Evolutionary conservation across 116 monocot species (phyloP).

Genomic region (Phalaenopsis hybrid): DNA sequence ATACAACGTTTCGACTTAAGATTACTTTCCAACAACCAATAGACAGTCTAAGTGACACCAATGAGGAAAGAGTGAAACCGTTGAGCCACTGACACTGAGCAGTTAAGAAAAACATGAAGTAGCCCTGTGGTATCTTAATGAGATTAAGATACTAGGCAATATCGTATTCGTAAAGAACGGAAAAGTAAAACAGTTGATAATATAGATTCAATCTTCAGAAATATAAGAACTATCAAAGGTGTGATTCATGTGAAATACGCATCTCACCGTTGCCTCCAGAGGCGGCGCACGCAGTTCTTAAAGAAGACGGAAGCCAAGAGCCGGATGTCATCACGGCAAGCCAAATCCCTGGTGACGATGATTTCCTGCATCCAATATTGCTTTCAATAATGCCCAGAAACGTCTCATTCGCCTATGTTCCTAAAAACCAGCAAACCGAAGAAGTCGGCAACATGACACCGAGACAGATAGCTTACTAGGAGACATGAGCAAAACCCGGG

Average conservation of each 20-base stretch:
- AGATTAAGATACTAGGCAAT: background rate
- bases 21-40: background rate
- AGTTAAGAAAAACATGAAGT: background rate
- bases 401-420: background rate
- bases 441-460: background rate
- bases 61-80: background rate
- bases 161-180: background rate
- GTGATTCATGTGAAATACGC: background rate
- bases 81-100: background rate
- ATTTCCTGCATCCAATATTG: slow-evolving; percentile 56
- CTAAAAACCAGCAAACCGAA: slow-evolving; percentile 5
- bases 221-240: background rate
- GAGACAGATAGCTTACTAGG: slow-evolving; percentile 33
- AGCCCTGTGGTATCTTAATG: background rate
- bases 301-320: slow-evolving; percentile 93
- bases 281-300: slow-evolving; percentile 85
- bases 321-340: slow-evolving; percentile 74
- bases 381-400: background rate
- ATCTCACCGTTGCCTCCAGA: slow-evolving; percentile 77
- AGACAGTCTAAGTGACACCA: background rate
- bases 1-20: too few species aligned
- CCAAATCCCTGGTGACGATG: slow-evolving; percentile 53
- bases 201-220: background rate
- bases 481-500: slow-evolving; percentile 98
- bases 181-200: background rate